Percentiles rank a stretch among this genome's conserved stretches.
phyloP scores from a whole-genome alignment of 352 stramenopile genomes.

The Phytopythium chamaehyphon region DNA sequence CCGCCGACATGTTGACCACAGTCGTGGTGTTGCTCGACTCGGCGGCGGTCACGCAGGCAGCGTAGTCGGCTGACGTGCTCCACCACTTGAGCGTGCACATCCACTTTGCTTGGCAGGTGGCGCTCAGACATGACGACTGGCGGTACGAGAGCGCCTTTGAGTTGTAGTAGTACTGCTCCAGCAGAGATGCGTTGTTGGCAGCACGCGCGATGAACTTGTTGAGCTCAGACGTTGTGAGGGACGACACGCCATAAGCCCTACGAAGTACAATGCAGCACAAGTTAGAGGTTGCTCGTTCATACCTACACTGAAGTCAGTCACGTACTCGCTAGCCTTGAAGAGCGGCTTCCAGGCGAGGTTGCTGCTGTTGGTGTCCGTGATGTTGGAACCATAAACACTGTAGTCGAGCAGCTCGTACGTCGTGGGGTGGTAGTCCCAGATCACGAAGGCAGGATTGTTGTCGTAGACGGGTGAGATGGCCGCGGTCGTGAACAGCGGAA shows the following conservation, averaged over 20 bases:
- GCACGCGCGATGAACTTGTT: constrained; percentile 41
- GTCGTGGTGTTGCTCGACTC: constrained; percentile 1
- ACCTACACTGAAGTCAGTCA: neutral
- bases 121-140: constrained; percentile 32
- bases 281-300: neutral
- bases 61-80: constrained; percentile 50
- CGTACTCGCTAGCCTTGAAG: constrained; percentile 32
- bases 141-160: constrained; percentile 62
- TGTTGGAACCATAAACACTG: constrained; percentile 60
- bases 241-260: constrained; percentile 40
- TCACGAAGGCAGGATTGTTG: constrained; percentile 88
- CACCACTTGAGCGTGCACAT: constrained; percentile 71
- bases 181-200: constrained; percentile 26
- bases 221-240: constrained; percentile 34
- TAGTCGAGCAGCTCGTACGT: constrained; percentile 74
- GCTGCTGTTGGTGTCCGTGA: constrained; percentile 26
- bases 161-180: constrained; percentile 76
- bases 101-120: constrained; percentile 44
- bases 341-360: constrained; percentile 37
- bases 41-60: constrained; percentile 32
- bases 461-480: constrained; percentile 86
- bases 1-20: neutral
- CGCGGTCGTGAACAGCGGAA: constrained; percentile 75
- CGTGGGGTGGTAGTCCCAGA: constrained; percentile 53
- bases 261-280: neutral